Evolutionary conservation across 805 yeast species (phyloP), one percentile per base, ranked within the genome.

Genomic region (Brettanomyces bruxellensis): DNA sequence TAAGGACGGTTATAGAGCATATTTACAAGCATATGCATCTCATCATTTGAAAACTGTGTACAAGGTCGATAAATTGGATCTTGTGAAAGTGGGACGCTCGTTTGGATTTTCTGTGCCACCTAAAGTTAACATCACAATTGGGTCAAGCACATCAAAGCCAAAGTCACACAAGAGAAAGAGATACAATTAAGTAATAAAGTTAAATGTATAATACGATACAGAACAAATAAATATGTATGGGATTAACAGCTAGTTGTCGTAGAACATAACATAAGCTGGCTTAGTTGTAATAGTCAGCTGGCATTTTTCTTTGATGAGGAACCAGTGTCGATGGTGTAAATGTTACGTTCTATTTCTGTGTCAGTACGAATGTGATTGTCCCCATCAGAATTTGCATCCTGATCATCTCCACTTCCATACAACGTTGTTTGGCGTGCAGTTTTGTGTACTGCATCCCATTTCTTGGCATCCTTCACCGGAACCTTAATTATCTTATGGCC

Each of bases 71-170:
- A 88, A 90, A 68, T 74, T 93, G 50, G 99, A 93, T 65, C 71
- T 93, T 52, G 91, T 82, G 34, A 93, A 91, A 70, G 97, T 93
- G 30, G 99, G 97, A 46, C 86, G 83, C 65, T 84, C 95, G 12
- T 93, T 86, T 65, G 99, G 99, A 8, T 93, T 93, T 69, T 81
- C 82, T 36, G 83, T 87, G 25, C 98, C 99, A 43, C 99, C 99
- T 53, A 89, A 89, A 70, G 99, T 93, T 46, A 93, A 93, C 61
- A 89, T 93, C 52, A 83, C 95, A 38, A 89, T 93, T 56, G 98
- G 98, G 24, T 88, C 96, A 42, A 86, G 96, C 63, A 54, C 56
- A 5, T 50, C 60, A n/a, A 59, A 60, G 45, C 45, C 55, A 12
- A 59, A 59, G 44, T 41, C 53, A 7, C 23, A 24, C 23, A 25